Evolutionary conservation across 768 basidiomycete species (phyloP), one percentile per base, ranked within the genome.

Genomic region (Leccinum longicurvipes): DNA sequence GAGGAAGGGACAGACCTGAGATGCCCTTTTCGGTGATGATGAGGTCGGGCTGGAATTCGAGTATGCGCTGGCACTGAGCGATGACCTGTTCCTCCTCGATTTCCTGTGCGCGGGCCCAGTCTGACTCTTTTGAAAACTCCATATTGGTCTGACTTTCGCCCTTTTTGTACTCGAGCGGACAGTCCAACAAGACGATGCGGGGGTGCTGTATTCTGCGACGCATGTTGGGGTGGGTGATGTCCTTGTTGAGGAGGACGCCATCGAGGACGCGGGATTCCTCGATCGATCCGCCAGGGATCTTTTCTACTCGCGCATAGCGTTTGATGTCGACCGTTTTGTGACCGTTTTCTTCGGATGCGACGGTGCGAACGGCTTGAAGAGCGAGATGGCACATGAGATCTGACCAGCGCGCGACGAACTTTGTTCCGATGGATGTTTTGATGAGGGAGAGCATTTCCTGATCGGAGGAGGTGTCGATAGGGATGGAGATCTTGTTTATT

Each of bases 1-100:
- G 8, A 23, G 46, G 3, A 24, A 8, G 27, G 8, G n/a, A 15
- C 47, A 10, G 31, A 93, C 95, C 95, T 54, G 93, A 97, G 52
- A 98, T 80, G 56, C 97, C 97, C 81, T 99, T 99, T 76, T 99
- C 97, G 2, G 97, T 97, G 66, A 99, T 87, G 56, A 99, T 78
- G 45, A 98, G 72, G 73, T 98, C 94, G 1, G 95, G 95, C 74
- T 93, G 94, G 74, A 97, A 92, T 73, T 95, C 93, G 57, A 96
- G 69, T 58, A 99, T 82, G 67, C 82, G 84, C 57, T 87, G 82
- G 59, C 92, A 93, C 74, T 96, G 82, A 21, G 77, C 67, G 77
- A 94, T 93, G 65, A 98, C 87, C 72, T 98, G 95, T 73, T 98
- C 93, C 74, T 99, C 97, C 77, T 98, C 97, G 56, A 98, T 91